Evolutionary conservation across 1,139 yeast species (phyloP).

Genomic region (Scheffersomyces titani): DNA sequence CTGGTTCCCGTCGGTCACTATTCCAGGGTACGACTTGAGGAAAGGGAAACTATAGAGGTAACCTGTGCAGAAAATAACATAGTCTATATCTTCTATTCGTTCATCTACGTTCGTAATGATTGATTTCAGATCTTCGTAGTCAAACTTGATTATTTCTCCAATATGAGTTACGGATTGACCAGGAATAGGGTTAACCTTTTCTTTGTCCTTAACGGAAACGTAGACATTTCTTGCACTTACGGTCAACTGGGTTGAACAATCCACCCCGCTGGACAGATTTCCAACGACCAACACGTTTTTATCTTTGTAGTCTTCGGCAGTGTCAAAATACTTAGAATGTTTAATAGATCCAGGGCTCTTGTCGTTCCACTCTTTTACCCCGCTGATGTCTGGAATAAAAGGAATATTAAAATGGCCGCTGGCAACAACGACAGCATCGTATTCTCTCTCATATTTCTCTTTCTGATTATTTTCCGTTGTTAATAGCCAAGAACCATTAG

Average conservation of each 20-base stretch:
- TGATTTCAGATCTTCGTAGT: constrained; percentile 23
- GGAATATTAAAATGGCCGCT: constrained; percentile 53
- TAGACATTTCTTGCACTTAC: constrained; percentile 40
- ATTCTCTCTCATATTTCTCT: constrained; percentile 18
- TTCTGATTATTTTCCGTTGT: constrained; percentile 15
- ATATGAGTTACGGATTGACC: constrained; percentile 18
- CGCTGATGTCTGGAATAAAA: constrained; percentile 43
- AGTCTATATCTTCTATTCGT: constrained; percentile 31
- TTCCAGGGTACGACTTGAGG: constrained; percentile 27
- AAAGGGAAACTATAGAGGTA: constrained; percentile 48
- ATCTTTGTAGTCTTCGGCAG: constrained; percentile 29
- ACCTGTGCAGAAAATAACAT: constrained; percentile 50
- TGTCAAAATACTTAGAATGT: constrained; percentile 47
- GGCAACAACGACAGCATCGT: constrained; percentile 49
- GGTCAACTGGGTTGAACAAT: constrained; percentile 45
- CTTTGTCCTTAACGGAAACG: constrained; percentile 33
- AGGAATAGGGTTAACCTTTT: constrained; percentile 15
- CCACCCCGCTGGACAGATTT: constrained; percentile 49
- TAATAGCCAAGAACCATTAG: constrained; percentile 22
- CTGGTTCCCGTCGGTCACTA: constrained; percentile 32
- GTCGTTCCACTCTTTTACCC: constrained; percentile 40
- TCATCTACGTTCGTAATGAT: constrained; percentile 29
- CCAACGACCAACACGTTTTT: constrained; percentile 51
- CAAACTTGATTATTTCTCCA: constrained; percentile 31
- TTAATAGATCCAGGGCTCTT: constrained; percentile 30